Evolutionary conservation across 1,139 yeast genomes (phyloP).

Genomic region (Taphrina flavorubra): DNA sequence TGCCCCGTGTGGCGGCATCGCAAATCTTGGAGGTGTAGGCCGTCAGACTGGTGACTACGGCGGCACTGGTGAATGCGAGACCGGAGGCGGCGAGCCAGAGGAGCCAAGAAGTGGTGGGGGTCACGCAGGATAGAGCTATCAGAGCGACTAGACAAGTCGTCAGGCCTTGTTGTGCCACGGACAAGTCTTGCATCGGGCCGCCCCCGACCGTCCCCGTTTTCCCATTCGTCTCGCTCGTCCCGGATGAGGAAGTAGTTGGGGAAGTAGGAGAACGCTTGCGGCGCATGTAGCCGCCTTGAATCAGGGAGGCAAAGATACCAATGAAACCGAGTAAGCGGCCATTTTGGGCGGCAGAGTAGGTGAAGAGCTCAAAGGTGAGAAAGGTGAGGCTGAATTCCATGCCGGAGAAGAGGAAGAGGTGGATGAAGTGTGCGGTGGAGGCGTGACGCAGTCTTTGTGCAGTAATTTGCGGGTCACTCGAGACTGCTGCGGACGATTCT

Average conservation of each 20-base stretch:
- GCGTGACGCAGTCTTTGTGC: slow-evolving; percentile 26
- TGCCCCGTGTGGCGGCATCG: slow-evolving; percentile 25
- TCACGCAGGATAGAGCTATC: slow-evolving; percentile 30
- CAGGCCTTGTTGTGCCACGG: slow-evolving; percentile 28
- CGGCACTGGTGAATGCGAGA: slow-evolving; percentile 40
- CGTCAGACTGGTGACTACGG: slow-evolving; percentile 38
- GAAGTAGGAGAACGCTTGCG: slow-evolving; percentile 20
- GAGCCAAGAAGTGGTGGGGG: slow-evolving; percentile 6
- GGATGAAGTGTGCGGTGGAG: slow-evolving; percentile 39
- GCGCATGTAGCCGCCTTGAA: slow-evolving; percentile 41
- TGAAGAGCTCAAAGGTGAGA: slow-evolving; percentile 36
- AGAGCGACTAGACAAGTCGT: slow-evolving; percentile 32
- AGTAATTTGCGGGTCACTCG: slow-evolving; percentile 15
- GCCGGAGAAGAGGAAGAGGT: slow-evolving; percentile 41
- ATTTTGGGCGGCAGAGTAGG: slow-evolving; percentile 40
- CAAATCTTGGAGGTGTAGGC: slow-evolving; percentile 35
- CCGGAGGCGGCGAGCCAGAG: slow-evolving; percentile 38
- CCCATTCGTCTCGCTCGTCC: too few species aligned
- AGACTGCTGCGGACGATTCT: slow-evolving; percentile 1
- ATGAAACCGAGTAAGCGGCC: slow-evolving; percentile 36
- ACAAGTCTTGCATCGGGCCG: slow-evolving; percentile 22
- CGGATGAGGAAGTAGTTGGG: too few species aligned
- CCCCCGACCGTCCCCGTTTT: too few species aligned
- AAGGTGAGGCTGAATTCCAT: slow-evolving; percentile 40
- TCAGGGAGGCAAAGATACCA: slow-evolving; percentile 37